Percentiles rank a stretch among this genome's conserved stretches.
Conservation (phyloP, 345 rosid species). For the Sapria himalayana region DNA sequence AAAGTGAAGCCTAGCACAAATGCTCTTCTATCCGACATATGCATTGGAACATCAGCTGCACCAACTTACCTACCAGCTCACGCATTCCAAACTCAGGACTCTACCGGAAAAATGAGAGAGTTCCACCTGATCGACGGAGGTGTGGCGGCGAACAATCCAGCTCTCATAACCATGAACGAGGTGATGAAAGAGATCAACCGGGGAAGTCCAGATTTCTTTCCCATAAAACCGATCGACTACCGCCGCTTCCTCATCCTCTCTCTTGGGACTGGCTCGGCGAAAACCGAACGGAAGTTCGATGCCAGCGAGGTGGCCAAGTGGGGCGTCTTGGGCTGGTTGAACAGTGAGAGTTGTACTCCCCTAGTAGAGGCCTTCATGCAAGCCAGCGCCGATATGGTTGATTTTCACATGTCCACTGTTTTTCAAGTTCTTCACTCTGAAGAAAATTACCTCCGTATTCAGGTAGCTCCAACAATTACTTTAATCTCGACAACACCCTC, state of each 20-base stretch:
- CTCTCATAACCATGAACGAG: slow-evolving; percentile 11
- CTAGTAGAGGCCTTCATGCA: slow-evolving; percentile 11
- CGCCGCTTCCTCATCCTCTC: slow-evolving; percentile 11
- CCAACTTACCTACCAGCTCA: slow-evolving; percentile 18
- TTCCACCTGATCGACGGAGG: slow-evolving; percentile 20
- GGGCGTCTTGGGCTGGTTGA: slow-evolving; percentile 17
- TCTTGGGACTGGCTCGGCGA: slow-evolving; percentile 11
- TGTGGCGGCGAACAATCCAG: slow-evolving; percentile 20
- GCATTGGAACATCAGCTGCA: slow-evolving; percentile 15
- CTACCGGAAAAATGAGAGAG: slow-evolving; percentile 4
- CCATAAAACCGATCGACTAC: slow-evolving; percentile 8
- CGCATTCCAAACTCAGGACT: slow-evolving; percentile 9
- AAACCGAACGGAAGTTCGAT: slow-evolving; percentile 6
- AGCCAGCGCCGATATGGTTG: slow-evolving; percentile 15
- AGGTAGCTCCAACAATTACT: slow-evolving; percentile 3
- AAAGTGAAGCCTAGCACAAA: slow-evolving; percentile 3
- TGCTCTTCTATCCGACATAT: slow-evolving; percentile 11
- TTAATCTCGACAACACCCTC: not conserved
- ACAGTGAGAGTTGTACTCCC: slow-evolving; percentile 6
- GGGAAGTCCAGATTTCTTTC: slow-evolving; percentile 5
- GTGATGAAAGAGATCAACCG: slow-evolving; percentile 9
- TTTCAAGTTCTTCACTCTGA: slow-evolving; percentile 11
- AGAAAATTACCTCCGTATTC: slow-evolving; percentile 13
- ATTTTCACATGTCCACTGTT: slow-evolving; percentile 11
- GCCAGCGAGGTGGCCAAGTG: slow-evolving; percentile 14